Percentiles rank a stretch among this genome's conserved stretches.
Conservation (phyloP, 1,284 basidiomycete genomes). For the Phellopilus nigrolimitatus region DNA sequence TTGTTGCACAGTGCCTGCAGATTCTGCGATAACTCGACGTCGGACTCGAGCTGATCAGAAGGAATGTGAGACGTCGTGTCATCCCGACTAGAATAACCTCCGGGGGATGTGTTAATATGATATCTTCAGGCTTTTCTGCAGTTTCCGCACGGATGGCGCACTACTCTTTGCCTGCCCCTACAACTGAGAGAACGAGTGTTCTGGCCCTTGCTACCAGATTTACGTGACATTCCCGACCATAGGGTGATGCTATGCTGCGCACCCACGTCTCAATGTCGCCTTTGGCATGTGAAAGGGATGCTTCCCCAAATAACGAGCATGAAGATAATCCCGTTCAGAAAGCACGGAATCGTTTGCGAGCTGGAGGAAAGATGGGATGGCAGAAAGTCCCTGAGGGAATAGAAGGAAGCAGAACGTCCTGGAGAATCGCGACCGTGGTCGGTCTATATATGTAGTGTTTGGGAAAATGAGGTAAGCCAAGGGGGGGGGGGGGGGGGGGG, state of each 20-base stretch:
- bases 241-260: constrained; percentile 60
- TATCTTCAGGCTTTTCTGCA: background rate
- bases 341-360: constrained; percentile 48
- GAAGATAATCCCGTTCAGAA: constrained; percentile 57
- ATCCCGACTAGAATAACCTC: constrained; percentile 48
- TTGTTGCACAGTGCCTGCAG: constrained; percentile 74
- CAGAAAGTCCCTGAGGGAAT: constrained; percentile 58
- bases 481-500: constrained; percentile 49
- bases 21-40: constrained; percentile 67
- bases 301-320: constrained; percentile 36
- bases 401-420: constrained; percentile 58
- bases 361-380: constrained; percentile 57
- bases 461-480: constrained; percentile 40
- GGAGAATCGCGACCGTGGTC: constrained; percentile 53
- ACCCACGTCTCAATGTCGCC: constrained; percentile 57
- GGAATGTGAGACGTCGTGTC: constrained; percentile 60
- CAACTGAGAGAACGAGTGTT: constrained; percentile 37
- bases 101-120: background rate
- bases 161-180: constrained; percentile 22
- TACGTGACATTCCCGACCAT: constrained; percentile 63
- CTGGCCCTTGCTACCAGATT: constrained; percentile 57
- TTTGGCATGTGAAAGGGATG: constrained; percentile 31
- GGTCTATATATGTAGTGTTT: constrained; percentile 55
- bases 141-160: constrained; percentile 36
- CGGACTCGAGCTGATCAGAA: constrained; percentile 77